Conservation (phyloP, 106 monocot genomes). For the Hemerocallis citrina region DNA sequence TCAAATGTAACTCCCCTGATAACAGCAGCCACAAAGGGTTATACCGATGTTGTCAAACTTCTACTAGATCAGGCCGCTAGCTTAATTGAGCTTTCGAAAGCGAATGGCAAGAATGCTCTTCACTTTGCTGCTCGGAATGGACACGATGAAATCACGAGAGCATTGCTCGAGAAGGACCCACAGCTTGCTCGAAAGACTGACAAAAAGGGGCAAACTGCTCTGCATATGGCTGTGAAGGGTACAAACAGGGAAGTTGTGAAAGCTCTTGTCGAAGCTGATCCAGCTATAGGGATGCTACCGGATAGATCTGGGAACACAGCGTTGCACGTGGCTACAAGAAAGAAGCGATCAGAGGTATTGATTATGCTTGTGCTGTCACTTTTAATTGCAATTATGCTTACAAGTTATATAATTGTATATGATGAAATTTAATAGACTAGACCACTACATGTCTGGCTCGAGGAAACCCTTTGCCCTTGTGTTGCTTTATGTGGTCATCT, state of each 20-base stretch:
- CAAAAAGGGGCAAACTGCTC: slow-evolving; percentile 33
- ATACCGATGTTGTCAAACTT: slow-evolving; percentile 13
- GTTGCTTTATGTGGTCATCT: too few species aligned
- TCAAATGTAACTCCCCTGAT: slow-evolving; percentile 28
- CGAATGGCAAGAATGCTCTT: slow-evolving; percentile 31
- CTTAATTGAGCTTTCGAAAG: slow-evolving; percentile 16
- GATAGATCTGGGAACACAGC: slow-evolving; percentile 28
- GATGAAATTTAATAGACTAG: not conserved
- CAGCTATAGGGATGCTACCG: slow-evolving; percentile 31
- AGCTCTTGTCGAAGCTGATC: slow-evolving; percentile 29
- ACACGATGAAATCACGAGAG: slow-evolving; percentile 22
- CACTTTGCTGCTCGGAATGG: slow-evolving; percentile 27
- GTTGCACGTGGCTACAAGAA: slow-evolving; percentile 28
- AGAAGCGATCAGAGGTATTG: slow-evolving; percentile 27
- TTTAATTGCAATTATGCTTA: not conserved
- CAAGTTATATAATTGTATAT: not conserved
- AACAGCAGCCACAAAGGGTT: slow-evolving; percentile 25
- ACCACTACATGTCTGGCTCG: not conserved
- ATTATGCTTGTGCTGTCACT: not conserved
- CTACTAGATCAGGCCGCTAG: slow-evolving; percentile 16
- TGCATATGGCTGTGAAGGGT: slow-evolving; percentile 35
- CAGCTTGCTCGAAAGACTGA: slow-evolving; percentile 30
- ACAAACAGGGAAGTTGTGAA: slow-evolving; percentile 18
- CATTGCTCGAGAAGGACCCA: slow-evolving; percentile 25
- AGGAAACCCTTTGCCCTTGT: not conserved